A percentile compares a stretch with the other conserved stretches of the same genome.
These are phyloP conservation scores for Glonium stellatum DNA, from an alignment of 495 filamentous ascomycete species.

Conservation along the genomic window DNA sequence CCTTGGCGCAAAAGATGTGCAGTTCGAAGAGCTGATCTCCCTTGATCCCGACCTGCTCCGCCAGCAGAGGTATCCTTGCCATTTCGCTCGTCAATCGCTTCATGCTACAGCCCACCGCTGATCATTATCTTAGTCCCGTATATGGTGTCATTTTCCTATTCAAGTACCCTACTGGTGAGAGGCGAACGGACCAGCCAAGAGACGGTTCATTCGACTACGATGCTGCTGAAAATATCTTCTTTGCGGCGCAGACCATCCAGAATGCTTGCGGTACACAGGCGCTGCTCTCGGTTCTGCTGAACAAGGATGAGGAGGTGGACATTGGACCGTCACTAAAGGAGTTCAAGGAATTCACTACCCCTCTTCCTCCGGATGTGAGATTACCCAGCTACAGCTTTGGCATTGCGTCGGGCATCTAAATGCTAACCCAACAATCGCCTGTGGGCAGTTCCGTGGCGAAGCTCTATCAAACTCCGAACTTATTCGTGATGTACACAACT, in stretches of 20 bases:
- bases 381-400: background rate
- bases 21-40: conserved; percentile 93
- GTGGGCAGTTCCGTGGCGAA: conserved; percentile 50
- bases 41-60: conserved; percentile 76
- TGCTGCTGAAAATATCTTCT: conserved; percentile 74
- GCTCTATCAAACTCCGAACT: conserved; percentile 65
- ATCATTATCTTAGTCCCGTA: conserved; percentile 51
- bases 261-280: conserved; percentile 98
- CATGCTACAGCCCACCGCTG: background rate
- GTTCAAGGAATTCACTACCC: conserved; percentile 88
- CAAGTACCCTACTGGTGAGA: conserved; percentile 81
- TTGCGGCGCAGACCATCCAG: conserved; percentile 96
- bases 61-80: conserved; percentile 43
- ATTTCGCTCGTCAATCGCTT: background rate
- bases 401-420: background rate
- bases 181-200: conserved; percentile 51
- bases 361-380: conserved; percentile 69
- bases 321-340: conserved; percentile 59
- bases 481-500: conserved; percentile 89
- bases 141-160: conserved; percentile 99
- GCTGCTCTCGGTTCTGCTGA: conserved; percentile 84
- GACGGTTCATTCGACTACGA: conserved; percentile 74
- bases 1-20: conserved; percentile 84
- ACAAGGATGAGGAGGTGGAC: conserved; percentile 57
- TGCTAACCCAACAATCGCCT: background rate